Base-by-base conservation (phyloP, 768 basidiomycete genomes). In the Obba rivulosa region DNA sequence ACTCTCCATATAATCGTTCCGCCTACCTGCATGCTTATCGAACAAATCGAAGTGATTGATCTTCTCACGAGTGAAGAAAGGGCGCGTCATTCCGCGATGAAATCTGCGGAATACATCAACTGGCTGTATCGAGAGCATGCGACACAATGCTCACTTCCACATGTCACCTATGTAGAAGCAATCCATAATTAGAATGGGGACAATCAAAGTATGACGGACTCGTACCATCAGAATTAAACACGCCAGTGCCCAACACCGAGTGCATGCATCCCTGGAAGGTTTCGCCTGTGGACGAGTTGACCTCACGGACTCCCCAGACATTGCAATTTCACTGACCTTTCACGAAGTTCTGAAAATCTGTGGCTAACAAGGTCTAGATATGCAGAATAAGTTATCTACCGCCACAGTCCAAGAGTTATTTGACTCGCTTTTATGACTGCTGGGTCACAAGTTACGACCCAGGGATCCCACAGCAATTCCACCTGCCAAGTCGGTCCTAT, bases 191-290 rank as follows among this genome's bases (percentile, higher is more conserved):
- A 35, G 45, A 3, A 45, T 17, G 13, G n/a, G n/a, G n/a, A n/a
- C 18, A 48, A 13, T 25, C 24, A 22, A 24, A 18, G 28, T 41
- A 31, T 22, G 18, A 17, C 10, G 20, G 36, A 31, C 16, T 13
- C 63, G 45, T 46, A 71, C 76, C 75, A 56, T 78, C 76, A 2
- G 75, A 71, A 51, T 78, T 80, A 62, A 82, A 81, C 5, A 81
- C 72, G 5, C 81, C 80, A 0, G 66, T 72, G 14, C 79, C 79
- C 14, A 79, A 57, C 13, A 78, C 61, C 10, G 58, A 54, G 22
- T 60, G 38, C 16, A 67, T 62, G 14, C 61, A 58, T 36, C 57
- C 50, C 35, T 57, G 57, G 46, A 74, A 69, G 14, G 53, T 56
- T 14, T 53, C 57, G 1, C 71, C 71, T 74, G 47, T 7, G 20